These are phyloP conservation scores for Pseudotulostoma volvatum DNA, from an alignment of 495 filamentous ascomycete genomes.

Conservation along the genomic window DNA sequence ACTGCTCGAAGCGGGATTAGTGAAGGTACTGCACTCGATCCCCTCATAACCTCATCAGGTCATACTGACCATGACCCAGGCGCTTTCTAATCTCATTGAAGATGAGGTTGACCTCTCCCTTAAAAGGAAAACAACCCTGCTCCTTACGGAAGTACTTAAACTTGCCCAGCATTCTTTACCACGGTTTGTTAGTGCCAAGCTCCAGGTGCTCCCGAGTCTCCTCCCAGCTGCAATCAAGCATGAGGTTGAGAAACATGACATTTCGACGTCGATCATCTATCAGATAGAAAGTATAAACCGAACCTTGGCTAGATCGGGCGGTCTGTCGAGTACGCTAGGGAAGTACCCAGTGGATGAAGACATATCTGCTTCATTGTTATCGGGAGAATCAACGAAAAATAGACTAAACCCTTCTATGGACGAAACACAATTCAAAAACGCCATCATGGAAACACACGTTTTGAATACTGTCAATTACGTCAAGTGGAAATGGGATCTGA, in stretches of 20 bases:
- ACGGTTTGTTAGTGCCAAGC: constrained; percentile 51
- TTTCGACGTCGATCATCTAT: constrained; percentile 76
- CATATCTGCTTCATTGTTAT: constrained; percentile 23
- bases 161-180: constrained; percentile 76
- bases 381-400: constrained; percentile 50
- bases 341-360: constrained; percentile 32
- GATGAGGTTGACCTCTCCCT: constrained; percentile 57
- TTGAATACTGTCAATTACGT: constrained; percentile 67
- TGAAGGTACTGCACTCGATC: constrained; percentile 36
- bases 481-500: constrained; percentile 95
- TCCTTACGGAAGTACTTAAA: constrained; percentile 81
- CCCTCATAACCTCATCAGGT: neutral
- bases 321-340: constrained; percentile 21
- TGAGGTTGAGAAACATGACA: constrained; percentile 51
- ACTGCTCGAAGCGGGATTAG: constrained; percentile 65
- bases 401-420: constrained; percentile 62
- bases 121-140: constrained; percentile 73
- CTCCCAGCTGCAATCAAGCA: constrained; percentile 60
- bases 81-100: constrained; percentile 47
- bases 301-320: constrained; percentile 67
- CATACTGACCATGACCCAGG: constrained; percentile 22
- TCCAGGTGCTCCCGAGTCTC: constrained; percentile 74
- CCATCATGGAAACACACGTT: constrained; percentile 76
- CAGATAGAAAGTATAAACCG: constrained; percentile 95
- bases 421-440: constrained; percentile 69